Evolutionary conservation across 2,329 filamentous ascomycete species (phyloP).

Genomic region (Zymoseptoria passerinii): DNA sequence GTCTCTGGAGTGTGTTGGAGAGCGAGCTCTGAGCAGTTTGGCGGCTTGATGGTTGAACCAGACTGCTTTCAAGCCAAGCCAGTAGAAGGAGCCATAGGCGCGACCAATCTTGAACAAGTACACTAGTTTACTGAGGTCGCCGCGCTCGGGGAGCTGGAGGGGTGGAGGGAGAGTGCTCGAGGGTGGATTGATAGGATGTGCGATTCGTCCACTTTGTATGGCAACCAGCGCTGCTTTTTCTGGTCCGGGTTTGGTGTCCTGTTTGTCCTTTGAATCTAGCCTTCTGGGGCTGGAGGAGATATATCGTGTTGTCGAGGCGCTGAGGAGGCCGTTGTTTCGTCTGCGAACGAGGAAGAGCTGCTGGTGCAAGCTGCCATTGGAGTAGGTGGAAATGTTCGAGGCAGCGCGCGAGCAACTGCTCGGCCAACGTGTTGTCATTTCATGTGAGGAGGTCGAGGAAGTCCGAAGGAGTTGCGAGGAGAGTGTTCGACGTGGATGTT

Average conservation of each 20-base stretch:
- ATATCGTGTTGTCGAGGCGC: background rate
- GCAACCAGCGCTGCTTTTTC: slow-evolving; percentile 16
- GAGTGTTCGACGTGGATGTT: background rate
- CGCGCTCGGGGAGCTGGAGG: slow-evolving; percentile 53
- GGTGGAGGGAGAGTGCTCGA: slow-evolving; percentile 62
- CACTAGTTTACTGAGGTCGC: slow-evolving; percentile 38
- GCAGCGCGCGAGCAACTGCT: slow-evolving; percentile 24
- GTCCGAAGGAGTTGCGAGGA: background rate
- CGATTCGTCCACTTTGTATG: slow-evolving; percentile 33
- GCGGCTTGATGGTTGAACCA: slow-evolving; percentile 53
- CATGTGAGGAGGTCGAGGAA: slow-evolving; percentile 11
- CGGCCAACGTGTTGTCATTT: slow-evolving; percentile 30
- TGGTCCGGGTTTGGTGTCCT: slow-evolving; percentile 6
- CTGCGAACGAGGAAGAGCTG: background rate
- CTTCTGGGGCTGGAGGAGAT: slow-evolving; percentile 3
- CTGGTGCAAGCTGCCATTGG: slow-evolving; percentile 6
- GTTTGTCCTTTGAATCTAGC: slow-evolving; percentile 1
- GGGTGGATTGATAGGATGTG: slow-evolving; percentile 60
- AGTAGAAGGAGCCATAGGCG: slow-evolving; percentile 79
- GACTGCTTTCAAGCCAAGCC: slow-evolving; percentile 68
- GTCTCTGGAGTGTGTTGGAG: slow-evolving; percentile 24
- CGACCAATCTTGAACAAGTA: slow-evolving; percentile 59
- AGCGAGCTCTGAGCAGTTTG: slow-evolving; percentile 39
- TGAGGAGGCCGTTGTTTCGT: background rate
- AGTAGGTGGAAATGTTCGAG: slow-evolving; percentile 16